Base-by-base conservation (phyloP, 768 basidiomycete genomes). In the Pulveroboletus frians region DNA sequence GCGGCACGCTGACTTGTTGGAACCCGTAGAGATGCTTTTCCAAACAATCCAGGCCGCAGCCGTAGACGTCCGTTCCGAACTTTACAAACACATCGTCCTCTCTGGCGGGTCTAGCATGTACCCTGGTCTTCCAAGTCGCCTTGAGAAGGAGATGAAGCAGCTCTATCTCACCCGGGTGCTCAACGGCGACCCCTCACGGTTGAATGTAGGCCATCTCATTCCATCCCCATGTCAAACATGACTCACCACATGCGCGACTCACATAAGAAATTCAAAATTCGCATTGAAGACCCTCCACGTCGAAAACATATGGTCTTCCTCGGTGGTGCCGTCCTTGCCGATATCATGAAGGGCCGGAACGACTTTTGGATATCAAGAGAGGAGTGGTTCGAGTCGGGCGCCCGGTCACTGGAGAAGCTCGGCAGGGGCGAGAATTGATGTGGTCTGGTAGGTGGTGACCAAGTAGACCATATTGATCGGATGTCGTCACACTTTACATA, bases 121-220 rank as follows among this genome's bases (percentile, higher is more conserved):
- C 66, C 95, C 96, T 27, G 96, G 96, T 23, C 80, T 99, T 48
- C 96, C 96, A 10, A 92, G 88, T 65, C 84, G 96, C 39, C 76
- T 99, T 38, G 96, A 98, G 72, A 98, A 98, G 75, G 95, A 99
- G 75, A 92, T 98, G 88, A 98, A 98, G 70, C 96, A 98, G 69
- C 76, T 98, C n/a, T 92, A 97, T 68, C 78, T 99, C 52, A 88
- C 89, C 2, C 77, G 84, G n/a, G 90, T 98, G 15, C 76, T 98
- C 39, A 76, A 79, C 39, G 85, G 89, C 15, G 86, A 98, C 64
- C 84, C 91, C 0, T 70, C 84, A 14, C 77, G 96, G 32, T 66
- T 97, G 59, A 93, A 88, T 66, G 95, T 96, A 55, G 51, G 92
- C 81, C 15, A 32, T 30, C 41, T 31, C 14, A 26, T 44, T 4